These are phyloP conservation scores for Diutina neorugosa DNA, from an alignment of 1,139 yeast species.

Conservation along the genomic window DNA sequence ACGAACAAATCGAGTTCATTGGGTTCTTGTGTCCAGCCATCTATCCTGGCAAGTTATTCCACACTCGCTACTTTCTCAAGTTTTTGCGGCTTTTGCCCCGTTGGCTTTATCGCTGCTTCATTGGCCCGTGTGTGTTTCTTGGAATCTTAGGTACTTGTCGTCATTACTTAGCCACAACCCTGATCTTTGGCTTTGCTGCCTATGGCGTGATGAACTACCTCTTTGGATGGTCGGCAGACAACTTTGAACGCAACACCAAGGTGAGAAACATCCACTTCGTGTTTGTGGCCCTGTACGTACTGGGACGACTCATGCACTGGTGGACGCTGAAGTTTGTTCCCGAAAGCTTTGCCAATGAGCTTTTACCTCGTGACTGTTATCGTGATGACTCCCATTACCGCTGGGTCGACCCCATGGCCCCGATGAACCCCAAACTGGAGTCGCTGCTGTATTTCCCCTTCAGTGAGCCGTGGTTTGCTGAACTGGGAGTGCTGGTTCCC, in stretches of 20 bases:
- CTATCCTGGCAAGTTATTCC: constrained; percentile 66
- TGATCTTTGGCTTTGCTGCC: constrained; percentile 48
- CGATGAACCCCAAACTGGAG: constrained; percentile 18
- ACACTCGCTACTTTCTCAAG: constrained; percentile 42
- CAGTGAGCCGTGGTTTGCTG: background rate
- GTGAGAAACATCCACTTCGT: constrained; percentile 64
- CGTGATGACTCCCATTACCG: constrained; percentile 15
- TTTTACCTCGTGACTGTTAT: constrained; percentile 23
- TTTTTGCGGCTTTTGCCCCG: constrained; percentile 23
- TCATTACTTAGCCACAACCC: constrained; percentile 27
- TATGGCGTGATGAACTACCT: constrained; percentile 74
- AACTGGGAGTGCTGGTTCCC: constrained; percentile 18
- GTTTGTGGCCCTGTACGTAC: constrained; percentile 78
- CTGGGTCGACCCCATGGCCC: constrained; percentile 4
- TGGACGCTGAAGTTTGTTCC: constrained; percentile 49
- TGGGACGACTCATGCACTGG: constrained; percentile 79
- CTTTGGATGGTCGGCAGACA: constrained; percentile 72
- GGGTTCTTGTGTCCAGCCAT: constrained; percentile 84
- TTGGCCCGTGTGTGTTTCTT: constrained; percentile 51
- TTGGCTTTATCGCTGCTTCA: constrained; percentile 28
- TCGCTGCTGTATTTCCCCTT: background rate
- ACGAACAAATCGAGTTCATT: constrained; percentile 48
- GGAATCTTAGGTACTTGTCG: constrained; percentile 46
- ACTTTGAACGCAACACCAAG: constrained; percentile 53
- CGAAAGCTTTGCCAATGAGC: constrained; percentile 29